Conservation (phyloP, 352 stramenopile species). For the Globisporangium orthogonon region DNA sequence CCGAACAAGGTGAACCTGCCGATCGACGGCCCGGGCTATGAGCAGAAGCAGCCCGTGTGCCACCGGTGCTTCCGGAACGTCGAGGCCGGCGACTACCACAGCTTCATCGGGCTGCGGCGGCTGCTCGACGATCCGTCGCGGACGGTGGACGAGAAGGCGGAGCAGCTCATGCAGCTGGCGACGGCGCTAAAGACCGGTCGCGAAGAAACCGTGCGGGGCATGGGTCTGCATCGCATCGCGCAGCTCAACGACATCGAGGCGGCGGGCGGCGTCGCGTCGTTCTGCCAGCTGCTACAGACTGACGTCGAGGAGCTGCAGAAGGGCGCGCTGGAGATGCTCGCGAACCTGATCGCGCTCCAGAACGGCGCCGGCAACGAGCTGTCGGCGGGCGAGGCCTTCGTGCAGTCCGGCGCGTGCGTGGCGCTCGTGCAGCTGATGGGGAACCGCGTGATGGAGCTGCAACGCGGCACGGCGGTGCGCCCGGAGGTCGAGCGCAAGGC, state of each 20-base stretch:
- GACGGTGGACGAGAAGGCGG: constrained; percentile 42
- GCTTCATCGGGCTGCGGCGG: constrained; percentile 60
- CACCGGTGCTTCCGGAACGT: constrained; percentile 71
- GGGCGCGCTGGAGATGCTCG: constrained; percentile 62
- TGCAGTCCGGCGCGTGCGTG: constrained; percentile 45
- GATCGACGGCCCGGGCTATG: constrained; percentile 46
- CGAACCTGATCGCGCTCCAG: constrained; percentile 67
- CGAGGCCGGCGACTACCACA: constrained; percentile 57
- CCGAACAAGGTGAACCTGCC: constrained; percentile 59
- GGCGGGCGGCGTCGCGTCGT: constrained; percentile 63
- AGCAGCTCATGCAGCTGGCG: constrained; percentile 62
- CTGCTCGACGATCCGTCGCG: constrained; percentile 39
- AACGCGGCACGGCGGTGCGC: constrained; percentile 30
- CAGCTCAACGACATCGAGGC: constrained; percentile 84
- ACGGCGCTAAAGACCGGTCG: constrained; percentile 45
- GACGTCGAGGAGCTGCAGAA: constrained; percentile 52
- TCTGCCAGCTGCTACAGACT: constrained; percentile 58
- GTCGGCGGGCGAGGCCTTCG: constrained; percentile 54
- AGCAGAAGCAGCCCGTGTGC: constrained; percentile 72
- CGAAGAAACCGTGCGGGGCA: constrained; percentile 51
- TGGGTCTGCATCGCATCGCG: constrained; percentile 67
- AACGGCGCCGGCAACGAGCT: constrained; percentile 68
- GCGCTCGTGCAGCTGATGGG: constrained; percentile 59
- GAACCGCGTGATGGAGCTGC: constrained; percentile 47
- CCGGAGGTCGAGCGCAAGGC: constrained; percentile 67